phyloP scores from a whole-genome alignment of 1,284 basidiomycete genomes.

The Cryptococcus hybrid region DNA sequence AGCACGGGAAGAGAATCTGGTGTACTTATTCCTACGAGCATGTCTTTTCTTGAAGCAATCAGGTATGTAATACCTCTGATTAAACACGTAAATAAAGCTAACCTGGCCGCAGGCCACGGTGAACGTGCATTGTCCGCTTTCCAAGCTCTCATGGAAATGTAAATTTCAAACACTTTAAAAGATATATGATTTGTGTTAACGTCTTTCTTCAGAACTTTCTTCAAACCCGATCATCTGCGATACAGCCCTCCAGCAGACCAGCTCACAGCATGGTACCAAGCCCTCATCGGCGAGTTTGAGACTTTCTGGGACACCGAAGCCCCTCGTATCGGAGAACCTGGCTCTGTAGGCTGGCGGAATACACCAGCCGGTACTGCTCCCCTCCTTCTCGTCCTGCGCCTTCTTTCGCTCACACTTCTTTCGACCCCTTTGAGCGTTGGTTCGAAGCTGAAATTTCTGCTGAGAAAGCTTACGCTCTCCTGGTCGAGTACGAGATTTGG shows the following conservation, averaged over 20 bases:
- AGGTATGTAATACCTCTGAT: slow-evolving; percentile 56
- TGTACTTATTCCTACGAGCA: slow-evolving; percentile 45
- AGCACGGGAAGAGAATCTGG: slow-evolving; percentile 37
- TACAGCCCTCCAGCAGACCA: slow-evolving; percentile 5
- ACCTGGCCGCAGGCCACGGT: slow-evolving; percentile 44
- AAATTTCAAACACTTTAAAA: slow-evolving; percentile 6
- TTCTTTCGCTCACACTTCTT: slow-evolving; percentile 3
- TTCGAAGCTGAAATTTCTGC: slow-evolving; percentile 58
- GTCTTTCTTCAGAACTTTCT: slow-evolving; percentile 45
- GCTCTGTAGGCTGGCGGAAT: slow-evolving; percentile 50
- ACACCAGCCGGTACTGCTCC: slow-evolving; percentile 2
- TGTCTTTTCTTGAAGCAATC: slow-evolving; percentile 65
- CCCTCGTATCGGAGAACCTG: slow-evolving; percentile 53
- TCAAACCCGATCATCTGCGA: slow-evolving; percentile 37
- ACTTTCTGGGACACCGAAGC: slow-evolving; percentile 55
- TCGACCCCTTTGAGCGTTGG: slow-evolving; percentile 71
- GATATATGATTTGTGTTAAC: neutral
- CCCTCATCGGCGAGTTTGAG: slow-evolving; percentile 48
- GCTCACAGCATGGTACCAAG: slow-evolving; percentile 20
- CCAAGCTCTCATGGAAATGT: slow-evolving; percentile 55
- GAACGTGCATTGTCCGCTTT: slow-evolving; percentile 54
- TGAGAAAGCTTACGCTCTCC: slow-evolving; percentile 56
- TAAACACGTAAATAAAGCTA: neutral
- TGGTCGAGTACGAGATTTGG: slow-evolving; percentile 58
- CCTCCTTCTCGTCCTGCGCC: neutral